phyloP scores from a whole-genome alignment of 2,329 filamentous ascomycete genomes.

The Cercospora sp. region DNA sequence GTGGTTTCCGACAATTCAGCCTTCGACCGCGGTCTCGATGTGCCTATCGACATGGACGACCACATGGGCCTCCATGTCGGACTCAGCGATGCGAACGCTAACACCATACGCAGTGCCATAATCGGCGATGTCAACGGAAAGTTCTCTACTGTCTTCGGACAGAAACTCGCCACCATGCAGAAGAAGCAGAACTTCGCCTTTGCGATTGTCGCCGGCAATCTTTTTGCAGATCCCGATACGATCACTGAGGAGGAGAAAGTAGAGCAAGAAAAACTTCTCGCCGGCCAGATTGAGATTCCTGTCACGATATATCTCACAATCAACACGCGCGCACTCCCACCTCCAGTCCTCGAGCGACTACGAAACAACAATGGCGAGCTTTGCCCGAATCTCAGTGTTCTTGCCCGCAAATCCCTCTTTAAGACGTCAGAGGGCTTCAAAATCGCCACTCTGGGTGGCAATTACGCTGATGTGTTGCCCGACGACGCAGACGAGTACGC shows the following conservation, averaged over 20 bases:
- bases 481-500: conserved; percentile 61
- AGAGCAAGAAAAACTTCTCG: conserved; percentile 57
- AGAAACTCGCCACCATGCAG: conserved; percentile 76
- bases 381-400: conserved; percentile 85
- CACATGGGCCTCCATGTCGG: conserved; percentile 12
- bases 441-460: conserved; percentile 83
- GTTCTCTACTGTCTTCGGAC: conserved; percentile 68
- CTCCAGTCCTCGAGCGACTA: conserved; percentile 69
- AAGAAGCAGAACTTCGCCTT: conserved; percentile 86
- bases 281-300: conserved; percentile 71
- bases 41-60: neutral
- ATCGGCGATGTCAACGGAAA: conserved; percentile 81
- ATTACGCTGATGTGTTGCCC: conserved; percentile 31
- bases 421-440: conserved; percentile 88
- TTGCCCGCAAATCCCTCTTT: conserved; percentile 81
- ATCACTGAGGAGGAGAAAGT: conserved; percentile 51
- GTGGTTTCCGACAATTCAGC: neutral
- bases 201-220: conserved; percentile 78
- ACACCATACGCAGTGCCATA: conserved; percentile 42
- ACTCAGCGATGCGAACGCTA: neutral
- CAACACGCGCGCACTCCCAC: conserved; percentile 71
- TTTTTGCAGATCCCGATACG: conserved; percentile 63
- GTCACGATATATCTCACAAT: conserved; percentile 90
- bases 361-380: conserved; percentile 69
- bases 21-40: conserved; percentile 3